Evolutionary conservation across 2,329 filamentous ascomycete genomes (phyloP), one percentile per base, ranked within the genome.

Genomic region (Pseudogymnoascus sp.): DNA sequence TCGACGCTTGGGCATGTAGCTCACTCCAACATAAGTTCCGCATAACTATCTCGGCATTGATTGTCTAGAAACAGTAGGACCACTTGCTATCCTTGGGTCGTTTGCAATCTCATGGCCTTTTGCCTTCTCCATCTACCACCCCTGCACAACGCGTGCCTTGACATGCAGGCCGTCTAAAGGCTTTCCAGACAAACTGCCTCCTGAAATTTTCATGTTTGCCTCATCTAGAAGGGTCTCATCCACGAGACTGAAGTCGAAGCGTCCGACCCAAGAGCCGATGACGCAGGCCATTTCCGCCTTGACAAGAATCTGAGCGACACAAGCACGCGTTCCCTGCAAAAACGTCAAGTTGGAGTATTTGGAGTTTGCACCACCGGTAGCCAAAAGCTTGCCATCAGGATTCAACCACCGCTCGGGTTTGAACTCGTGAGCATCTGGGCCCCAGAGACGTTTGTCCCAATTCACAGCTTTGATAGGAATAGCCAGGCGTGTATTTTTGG

Each of bases 251-350:
- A 87, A 85, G 70, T 86, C 82, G 73, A 95, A 96, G 38, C 84
- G 80, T 0, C 91, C 91, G 3, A 93, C 82, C 80, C 89, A 85
- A 6, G 84, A 82, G 19, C 91, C 92, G 52, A 97, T 72, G 65
- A 97, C 76, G 71, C 89, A 93, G 7, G 90, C 91, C 74, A 96
- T 90, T 78, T 97, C 93, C 0, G 88, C 85, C 71, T 85, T 88
- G 0, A 92, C 89, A 75, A 96, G 96, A 1, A 80, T 80, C 73
- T 87, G 83, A 0, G 92, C 92, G 68, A 96, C 96, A 72, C 92
- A 96, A 70, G 87, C 89, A 60, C 92, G 79, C 1, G 92, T 91
- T 0, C 92, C 92, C 72, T 96, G 91, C 63, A 96, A 74, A 75
- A 96, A 96, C 0, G 90, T 93, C 75, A 93, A 72, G 69, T 89